Conservation (phyloP, 2,329 filamentous ascomycete genomes). For the Arthrobotrys megalospora region DNA sequence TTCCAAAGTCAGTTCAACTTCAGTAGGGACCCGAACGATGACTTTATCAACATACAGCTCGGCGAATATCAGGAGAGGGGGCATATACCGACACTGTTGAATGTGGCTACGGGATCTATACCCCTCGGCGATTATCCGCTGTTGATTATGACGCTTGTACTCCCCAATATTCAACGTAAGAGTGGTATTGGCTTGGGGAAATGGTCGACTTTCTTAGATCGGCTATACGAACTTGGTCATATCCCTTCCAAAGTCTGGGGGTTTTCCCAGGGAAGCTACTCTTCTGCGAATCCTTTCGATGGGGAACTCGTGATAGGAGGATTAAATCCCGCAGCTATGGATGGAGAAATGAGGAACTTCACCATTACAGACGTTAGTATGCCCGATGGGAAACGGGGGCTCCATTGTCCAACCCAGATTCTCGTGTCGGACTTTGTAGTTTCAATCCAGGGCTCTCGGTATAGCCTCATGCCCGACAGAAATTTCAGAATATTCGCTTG, state of each 20-base stretch:
- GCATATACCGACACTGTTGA: neutral
- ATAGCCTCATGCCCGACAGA: neutral
- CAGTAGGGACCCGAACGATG: constrained; percentile 24
- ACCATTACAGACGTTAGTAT: constrained; percentile 1
- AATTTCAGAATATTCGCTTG: constrained; percentile 9
- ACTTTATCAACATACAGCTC: neutral
- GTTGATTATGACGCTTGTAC: neutral
- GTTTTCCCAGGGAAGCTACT: constrained; percentile 9
- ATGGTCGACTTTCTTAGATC: constrained; percentile 22
- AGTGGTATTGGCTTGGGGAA: constrained; percentile 11
- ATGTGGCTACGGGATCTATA: neutral
- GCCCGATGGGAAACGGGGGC: neutral
- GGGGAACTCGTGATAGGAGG: constrained; percentile 30
- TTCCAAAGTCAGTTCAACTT: neutral
- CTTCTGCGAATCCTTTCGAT: neutral
- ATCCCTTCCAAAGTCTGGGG: constrained; percentile 23
- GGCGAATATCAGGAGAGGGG: neutral
- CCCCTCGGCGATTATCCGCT: constrained; percentile 18
- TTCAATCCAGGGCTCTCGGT: neutral
- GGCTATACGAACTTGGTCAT: constrained; percentile 17
- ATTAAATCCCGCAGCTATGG: neutral
- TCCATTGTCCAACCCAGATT: constrained; percentile 16
- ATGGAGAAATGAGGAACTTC: constrained; percentile 14
- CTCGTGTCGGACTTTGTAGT: constrained; percentile 3
- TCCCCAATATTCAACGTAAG: neutral